Base-by-base conservation (phyloP, 306 rosid genomes). In the Hippophae tibetana region DNA sequence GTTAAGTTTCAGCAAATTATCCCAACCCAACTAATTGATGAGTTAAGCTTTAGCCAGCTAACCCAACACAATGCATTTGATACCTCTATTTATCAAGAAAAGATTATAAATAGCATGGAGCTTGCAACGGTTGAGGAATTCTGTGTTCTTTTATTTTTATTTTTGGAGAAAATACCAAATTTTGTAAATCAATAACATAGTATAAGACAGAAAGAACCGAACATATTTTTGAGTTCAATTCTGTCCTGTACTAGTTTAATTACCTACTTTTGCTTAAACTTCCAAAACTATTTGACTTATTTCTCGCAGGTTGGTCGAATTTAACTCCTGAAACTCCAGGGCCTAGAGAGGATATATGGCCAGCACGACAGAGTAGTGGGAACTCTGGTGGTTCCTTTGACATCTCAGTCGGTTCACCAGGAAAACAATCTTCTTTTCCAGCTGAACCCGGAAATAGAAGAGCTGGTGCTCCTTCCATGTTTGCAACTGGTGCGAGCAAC, bases 261-360 rank as follows among this genome's bases (percentile, higher is more conserved):
- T 57, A 69, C 56, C 48, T 46, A 5, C 23, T 9, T 11, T 50
- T 62, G 73, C 81, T 76, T 82, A 76, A 51, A 73, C 66, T 82
- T 85, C 94, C 74, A 80, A 88, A 88, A 67, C 75, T 75, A 82
- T 83, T 77, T 86, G 78, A 93, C 97, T 86, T 68, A 93, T 77
- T 77, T 93, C 76, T 76, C 64, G 88, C 97, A 93, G 99, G 78
- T 79, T 74, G 83, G 74, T 74, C 72, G 75, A 72, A 78, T 54
- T 68, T 70, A 77, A 78, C 86, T 82, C 99, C 99, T 66, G 82
- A 77, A 57, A 93, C 99, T 74, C 97, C 97, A 93, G 99, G 99
- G 60, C 94, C 99, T 38, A 86, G 92, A 79, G 99, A 93, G 69
- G 89, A 93, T 58, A 67, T 89, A 62, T 93, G 99, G 99, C 84